Base-by-base conservation (phyloP, 1,284 basidiomycete species). In the Ustilago lituana region DNA sequence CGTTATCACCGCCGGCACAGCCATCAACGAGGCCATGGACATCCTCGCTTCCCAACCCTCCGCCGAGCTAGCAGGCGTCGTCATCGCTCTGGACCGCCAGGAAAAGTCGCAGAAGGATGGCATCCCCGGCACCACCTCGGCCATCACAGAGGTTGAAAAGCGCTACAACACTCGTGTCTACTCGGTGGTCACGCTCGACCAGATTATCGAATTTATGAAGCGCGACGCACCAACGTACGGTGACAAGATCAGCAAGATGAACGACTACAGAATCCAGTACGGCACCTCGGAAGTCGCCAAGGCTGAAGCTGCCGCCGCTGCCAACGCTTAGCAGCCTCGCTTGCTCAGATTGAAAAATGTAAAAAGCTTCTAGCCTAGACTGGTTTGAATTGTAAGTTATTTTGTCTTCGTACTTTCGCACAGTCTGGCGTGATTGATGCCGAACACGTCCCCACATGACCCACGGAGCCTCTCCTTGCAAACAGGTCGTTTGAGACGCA, bases 51-150 rank as follows among this genome's bases (percentile, higher is more conserved):
- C 61, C 2, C 76, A 78, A 47, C 45, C 46, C 1, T 58, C 55
- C 5, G 77, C 78, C 8, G 36, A 70, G 26, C 53, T 97, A 17
- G 91, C 93, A 0, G 95, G 95, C 5, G 91, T 97, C n/a, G 87
- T 96, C 14, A 89, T 94, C 81, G 87, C 91, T 47, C 86, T 98
- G 10, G 93, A 98, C 80, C 85, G 95, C 8, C 91, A 98, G 83
- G 95, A 98, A 83, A 87, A 90, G 15, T 92, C 91, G 17, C 82
- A 84, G 61, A 85, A 85, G 29, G 85, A 85, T 29, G 64, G 86
- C 24, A 11, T 61, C 19, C 39, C 63, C 40, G 51, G 69, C 35
- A 35, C 62, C 38, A 60, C 65, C 10, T 57, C 52, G 14, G 74
- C 80, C 12, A 79, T 80, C 43, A 87, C 89, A 74, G 92, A 96